Evolutionary conservation across 768 basidiomycete genomes (phyloP).

Genomic region (Naganishia vaughanmartiniae): DNA sequence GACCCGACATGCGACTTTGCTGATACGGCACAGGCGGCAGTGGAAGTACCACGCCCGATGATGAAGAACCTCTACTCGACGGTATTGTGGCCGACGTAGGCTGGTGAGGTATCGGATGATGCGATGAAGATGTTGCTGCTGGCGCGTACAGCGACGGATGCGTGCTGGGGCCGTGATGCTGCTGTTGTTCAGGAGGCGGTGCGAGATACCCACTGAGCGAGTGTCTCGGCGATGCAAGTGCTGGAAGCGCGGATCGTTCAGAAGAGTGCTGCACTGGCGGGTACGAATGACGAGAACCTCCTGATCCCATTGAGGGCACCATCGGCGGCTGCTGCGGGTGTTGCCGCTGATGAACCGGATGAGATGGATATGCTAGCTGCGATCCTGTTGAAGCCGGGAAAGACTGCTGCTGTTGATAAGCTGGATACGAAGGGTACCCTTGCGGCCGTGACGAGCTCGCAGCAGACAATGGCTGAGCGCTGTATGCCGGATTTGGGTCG

Average conservation of each 20-base stretch:
- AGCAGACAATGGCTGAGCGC: background rate
- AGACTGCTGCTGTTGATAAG: background rate
- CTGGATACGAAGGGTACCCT: background rate
- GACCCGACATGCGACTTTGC: background rate
- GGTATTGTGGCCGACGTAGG: background rate
- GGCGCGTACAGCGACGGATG: background rate
- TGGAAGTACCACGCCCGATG: background rate
- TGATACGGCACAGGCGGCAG: background rate
- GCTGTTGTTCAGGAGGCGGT: background rate
- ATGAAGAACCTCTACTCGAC: too few species aligned
- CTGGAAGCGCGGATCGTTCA: too few species aligned
- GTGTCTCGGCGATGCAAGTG: background rate
- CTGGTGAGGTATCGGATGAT: background rate
- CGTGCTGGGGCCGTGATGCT: background rate
- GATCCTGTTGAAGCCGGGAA: background rate
- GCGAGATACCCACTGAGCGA: constrained; percentile 17
- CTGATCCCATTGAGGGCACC: background rate
- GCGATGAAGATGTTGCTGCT: background rate
- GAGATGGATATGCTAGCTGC: background rate
- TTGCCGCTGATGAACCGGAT: too few species aligned
- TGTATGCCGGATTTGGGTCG: background rate
- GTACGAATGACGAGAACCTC: background rate
- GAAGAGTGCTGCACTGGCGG: background rate
- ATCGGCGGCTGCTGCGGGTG: too few species aligned
- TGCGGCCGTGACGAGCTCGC: background rate